phyloP scores from a whole-genome alignment of 2,329 filamentous ascomycete species.

The Fusarium sp. region DNA sequence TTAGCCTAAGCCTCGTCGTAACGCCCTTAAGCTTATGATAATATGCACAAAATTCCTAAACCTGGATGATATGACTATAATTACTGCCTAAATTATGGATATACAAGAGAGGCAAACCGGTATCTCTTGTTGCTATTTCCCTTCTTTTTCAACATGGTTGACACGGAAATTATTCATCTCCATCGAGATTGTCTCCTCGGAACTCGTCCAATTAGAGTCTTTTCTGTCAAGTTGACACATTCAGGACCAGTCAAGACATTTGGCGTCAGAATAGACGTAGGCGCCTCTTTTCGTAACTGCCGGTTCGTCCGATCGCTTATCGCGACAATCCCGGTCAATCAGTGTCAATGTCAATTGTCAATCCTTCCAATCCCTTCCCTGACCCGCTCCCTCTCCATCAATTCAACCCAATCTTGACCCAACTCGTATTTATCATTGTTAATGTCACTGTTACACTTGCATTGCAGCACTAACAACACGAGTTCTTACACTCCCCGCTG shows the following conservation, averaged over 20 bases:
- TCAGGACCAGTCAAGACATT: conserved; percentile 1
- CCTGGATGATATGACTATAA: not conserved
- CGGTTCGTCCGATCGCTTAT: conserved; percentile 29
- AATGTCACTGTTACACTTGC: conserved; percentile 8
- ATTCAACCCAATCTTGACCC: conserved; percentile 1
- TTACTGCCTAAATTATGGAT: not conserved
- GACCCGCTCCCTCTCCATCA: conserved; percentile 3
- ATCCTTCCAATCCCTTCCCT: not conserved
- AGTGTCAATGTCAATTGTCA: not conserved
- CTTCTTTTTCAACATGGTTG: not conserved
- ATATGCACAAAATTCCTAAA: not conserved
- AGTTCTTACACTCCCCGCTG: not conserved
- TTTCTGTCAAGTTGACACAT: not conserved
- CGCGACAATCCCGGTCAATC: conserved; percentile 29
- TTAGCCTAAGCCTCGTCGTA: not conserved
- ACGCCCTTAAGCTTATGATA: not conserved
- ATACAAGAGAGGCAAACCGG: not conserved
- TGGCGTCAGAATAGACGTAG: conserved; percentile 2
- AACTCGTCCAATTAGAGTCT: conserved; percentile 1
- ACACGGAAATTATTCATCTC: not conserved
- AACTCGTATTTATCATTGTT: not conserved
- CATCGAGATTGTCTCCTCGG: not conserved
- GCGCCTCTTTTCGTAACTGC: conserved; percentile 22
- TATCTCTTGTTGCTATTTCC: not conserved
- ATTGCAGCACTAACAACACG: not conserved